phyloP scores from a whole-genome alignment of 257 asterid species.

The Scutellaria baicalensis region DNA sequence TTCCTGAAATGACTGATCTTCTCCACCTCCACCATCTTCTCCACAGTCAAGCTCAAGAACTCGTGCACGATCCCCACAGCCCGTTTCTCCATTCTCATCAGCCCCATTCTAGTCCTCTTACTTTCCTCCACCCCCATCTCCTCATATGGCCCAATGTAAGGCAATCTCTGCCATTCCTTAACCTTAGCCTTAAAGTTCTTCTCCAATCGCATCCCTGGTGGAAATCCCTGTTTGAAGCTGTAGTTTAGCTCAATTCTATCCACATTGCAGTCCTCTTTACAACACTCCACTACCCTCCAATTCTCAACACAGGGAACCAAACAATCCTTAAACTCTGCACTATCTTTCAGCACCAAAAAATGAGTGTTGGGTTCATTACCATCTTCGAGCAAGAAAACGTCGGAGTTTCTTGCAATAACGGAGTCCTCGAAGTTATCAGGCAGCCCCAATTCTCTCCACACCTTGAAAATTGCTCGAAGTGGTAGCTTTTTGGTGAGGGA shows the following conservation, averaged over 20 bases:
- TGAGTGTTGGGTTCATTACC: constrained; percentile 74
- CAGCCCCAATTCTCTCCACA: constrained; percentile 77
- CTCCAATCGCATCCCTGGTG: constrained; percentile 80
- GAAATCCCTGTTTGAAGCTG: constrained; percentile 65
- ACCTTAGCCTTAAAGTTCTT: constrained; percentile 61
- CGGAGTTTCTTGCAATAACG: constrained; percentile 44
- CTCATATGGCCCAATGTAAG: constrained; percentile 68
- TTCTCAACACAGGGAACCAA: constrained; percentile 58
- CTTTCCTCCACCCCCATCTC: constrained; percentile 36
- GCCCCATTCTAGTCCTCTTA: constrained; percentile 32
- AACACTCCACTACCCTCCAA: constrained; percentile 76
- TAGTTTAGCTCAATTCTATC: constrained; percentile 48
- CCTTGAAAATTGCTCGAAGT: constrained; percentile 74
- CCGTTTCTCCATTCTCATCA: constrained; percentile 68
- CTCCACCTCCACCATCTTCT: constrained; percentile 94
- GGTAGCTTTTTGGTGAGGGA: constrained; percentile 61
- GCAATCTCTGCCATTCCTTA: constrained; percentile 71
- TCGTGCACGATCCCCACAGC: constrained; percentile 89
- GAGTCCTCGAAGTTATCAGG: constrained; percentile 88
- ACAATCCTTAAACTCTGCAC: constrained; percentile 31
- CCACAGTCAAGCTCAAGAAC: constrained; percentile 88
- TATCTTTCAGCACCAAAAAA: constrained; percentile 39
- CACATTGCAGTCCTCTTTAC: constrained; percentile 45
- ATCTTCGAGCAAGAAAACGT: constrained; percentile 48
- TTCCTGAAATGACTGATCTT: constrained; percentile 88